Evolutionary conservation across 2,329 filamentous ascomycete genomes (phyloP).

Genomic region (Pseudocercospora fuligena): DNA sequence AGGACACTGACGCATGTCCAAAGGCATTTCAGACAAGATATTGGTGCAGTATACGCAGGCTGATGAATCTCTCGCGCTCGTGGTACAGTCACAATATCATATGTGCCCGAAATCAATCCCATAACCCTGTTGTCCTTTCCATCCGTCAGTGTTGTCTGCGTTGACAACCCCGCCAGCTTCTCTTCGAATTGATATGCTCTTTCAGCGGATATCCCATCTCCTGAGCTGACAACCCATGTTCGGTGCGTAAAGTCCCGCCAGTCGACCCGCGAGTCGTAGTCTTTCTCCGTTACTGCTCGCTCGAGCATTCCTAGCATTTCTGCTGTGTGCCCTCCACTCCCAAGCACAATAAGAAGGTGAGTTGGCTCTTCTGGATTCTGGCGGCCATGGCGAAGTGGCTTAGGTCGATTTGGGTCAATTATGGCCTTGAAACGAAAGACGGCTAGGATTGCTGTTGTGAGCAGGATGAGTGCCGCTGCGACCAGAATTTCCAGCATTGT

Average conservation of each 20-base stretch:
- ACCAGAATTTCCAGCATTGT: conserved; percentile 1
- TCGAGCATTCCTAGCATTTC: conserved; percentile 89
- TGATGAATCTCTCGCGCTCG: conserved; percentile 85
- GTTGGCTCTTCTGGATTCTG: conserved; percentile 22
- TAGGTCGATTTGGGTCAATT: conserved; percentile 41
- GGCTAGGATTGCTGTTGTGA: background rate
- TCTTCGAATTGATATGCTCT: conserved; percentile 69
- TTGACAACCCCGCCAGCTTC: conserved; percentile 16
- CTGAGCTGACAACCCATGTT: conserved; percentile 80
- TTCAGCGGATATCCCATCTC: conserved; percentile 72
- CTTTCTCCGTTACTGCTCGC: conserved; percentile 55
- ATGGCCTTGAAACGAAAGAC: background rate
- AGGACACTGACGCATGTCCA: conserved; percentile 65
- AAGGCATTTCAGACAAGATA: conserved; percentile 70
- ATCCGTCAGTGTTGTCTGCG: conserved; percentile 18
- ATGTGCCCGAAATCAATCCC: conserved; percentile 46
- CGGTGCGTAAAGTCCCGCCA: conserved; percentile 61
- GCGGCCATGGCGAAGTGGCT: conserved; percentile 35
- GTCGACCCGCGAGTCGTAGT: conserved; percentile 43
- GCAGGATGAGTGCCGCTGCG: background rate
- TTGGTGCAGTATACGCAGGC: conserved; percentile 71
- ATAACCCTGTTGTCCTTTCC: conserved; percentile 27
- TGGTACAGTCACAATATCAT: conserved; percentile 70
- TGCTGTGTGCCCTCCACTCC: conserved; percentile 90
- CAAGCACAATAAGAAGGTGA: conserved; percentile 80